A percentile compares a stretch with the other conserved stretches of the same genome.
These are phyloP conservation scores for Curvularia lunata DNA, from an alignment of 2,329 filamentous ascomycete genomes.

Conservation along the genomic window DNA sequence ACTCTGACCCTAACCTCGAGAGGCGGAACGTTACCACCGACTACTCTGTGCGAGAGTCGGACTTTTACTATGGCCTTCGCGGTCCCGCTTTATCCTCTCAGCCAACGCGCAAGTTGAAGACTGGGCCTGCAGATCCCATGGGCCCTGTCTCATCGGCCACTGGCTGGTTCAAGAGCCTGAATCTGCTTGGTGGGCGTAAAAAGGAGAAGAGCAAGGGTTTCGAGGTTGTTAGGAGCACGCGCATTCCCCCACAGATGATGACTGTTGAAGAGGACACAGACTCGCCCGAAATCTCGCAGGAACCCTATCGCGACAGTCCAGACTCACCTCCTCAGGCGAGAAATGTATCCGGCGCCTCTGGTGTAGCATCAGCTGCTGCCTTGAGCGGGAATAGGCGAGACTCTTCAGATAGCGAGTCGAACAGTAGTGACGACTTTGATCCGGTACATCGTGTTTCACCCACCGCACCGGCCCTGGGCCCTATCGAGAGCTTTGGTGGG, in stretches of 20 bases:
- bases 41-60: conserved; percentile 91
- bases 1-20: conserved; percentile 62
- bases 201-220: conserved; percentile 97
- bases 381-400: conserved; percentile 46
- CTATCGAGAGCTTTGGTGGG: conserved; percentile 63
- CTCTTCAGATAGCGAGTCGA: conserved; percentile 51
- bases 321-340: conserved; percentile 26
- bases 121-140: conserved; percentile 92
- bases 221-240: conserved; percentile 89
- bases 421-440: conserved; percentile 51
- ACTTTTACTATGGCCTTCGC: conserved; percentile 94
- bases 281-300: conserved; percentile 35
- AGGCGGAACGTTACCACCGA: conserved; percentile 69
- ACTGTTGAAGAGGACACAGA: conserved; percentile 67
- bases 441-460: conserved; percentile 55
- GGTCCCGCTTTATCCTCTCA: conserved; percentile 84
- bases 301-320: conserved; percentile 63
- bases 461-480: conserved; percentile 64
- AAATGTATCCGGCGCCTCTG: conserved; percentile 16
- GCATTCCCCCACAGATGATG: conserved; percentile 78
- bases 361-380: conserved; percentile 24
- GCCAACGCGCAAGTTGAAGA: conserved; percentile 84
- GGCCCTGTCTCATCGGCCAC: conserved; percentile 87
- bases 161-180: conserved; percentile 76
- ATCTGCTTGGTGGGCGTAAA: conserved; percentile 78